phyloP scores from a whole-genome alignment of 192 early-diverging fungal genomes.

The Backusella psychrophila region DNA sequence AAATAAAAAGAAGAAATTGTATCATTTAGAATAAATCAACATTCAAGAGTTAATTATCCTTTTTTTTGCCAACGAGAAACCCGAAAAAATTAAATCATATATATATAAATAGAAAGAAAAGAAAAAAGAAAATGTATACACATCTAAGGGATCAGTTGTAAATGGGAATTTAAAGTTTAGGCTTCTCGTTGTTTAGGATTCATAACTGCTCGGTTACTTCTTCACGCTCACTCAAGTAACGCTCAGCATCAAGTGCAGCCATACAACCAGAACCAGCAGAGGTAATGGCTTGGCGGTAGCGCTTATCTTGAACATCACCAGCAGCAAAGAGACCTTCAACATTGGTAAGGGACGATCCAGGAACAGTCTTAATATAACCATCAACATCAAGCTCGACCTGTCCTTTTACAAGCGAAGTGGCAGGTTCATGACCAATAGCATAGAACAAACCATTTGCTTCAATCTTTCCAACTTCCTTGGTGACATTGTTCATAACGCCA shows the following conservation, averaged over 20 bases:
- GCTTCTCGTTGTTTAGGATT: slow-evolving; percentile 4
- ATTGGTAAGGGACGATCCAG: slow-evolving; percentile 80
- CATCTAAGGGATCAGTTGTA: not conserved
- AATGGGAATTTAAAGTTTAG: slow-evolving; percentile 2
- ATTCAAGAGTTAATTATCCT: not conserved
- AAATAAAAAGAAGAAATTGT: not conserved
- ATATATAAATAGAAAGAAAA: not conserved
- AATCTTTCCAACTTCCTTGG: slow-evolving; percentile 63
- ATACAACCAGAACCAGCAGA: slow-evolving; percentile 96
- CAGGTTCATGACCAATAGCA: slow-evolving; percentile 95
- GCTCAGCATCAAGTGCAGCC: slow-evolving; percentile 95
- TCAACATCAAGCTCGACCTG: slow-evolving; percentile 81
- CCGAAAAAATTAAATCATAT: not conserved
- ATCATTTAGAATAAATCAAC: not conserved
- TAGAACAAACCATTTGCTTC: slow-evolving; percentile 93
- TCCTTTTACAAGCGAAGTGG: slow-evolving; percentile 69
- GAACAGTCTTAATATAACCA: slow-evolving; percentile 83
- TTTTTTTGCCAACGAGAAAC: not conserved
- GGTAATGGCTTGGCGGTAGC: slow-evolving; percentile 96
- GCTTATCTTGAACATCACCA: slow-evolving; percentile 96
- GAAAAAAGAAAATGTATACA: not conserved
- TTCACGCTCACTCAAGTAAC: slow-evolving; percentile 78
- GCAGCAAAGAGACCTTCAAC: slow-evolving; percentile 94
- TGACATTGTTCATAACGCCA: slow-evolving; percentile 74
- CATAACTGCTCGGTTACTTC: not conserved